Base-by-base conservation (phyloP, 768 basidiomycete genomes). In the Chlorophyllum brunneum region DNA sequence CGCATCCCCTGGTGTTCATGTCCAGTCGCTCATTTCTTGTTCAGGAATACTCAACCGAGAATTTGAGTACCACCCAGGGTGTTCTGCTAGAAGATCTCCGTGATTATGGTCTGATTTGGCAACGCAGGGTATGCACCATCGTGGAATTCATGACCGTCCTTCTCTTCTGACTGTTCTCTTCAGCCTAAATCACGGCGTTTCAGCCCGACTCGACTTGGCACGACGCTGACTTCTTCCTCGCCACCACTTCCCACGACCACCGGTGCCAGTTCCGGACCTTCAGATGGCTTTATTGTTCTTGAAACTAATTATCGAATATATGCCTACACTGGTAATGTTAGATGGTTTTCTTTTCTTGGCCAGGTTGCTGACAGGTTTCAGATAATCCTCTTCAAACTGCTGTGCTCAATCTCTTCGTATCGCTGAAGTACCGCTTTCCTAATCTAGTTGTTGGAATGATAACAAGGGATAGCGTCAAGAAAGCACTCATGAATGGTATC, bases 301-400 rank as follows among this genome's bases (percentile, higher is more conserved):
- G 97, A 99, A 73, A 98, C 97, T 16, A 98, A 99, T 72, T 98
- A 98, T 73, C 88, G 94, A 59, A 72, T 99, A 57, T 99, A 98
- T 66, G 97, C 97, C 4, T 99, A 99, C 68, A 99, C 97, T 30
- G 88, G 94, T 94, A 67, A n/a, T 46, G 48, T 50, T 43, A 30
- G 37, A 61, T 63, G 51, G 51, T 58, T 54, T 65, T 53, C 61
- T 59, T 31, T 51, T 51, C 51, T 54, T 49, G 52, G 44, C 55
- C 48, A 37, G 51, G 33, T 47, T 29, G 56, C 59, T 59, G 31
- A 43, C 53, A 33, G 46, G 56, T 45, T 56, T 49, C 58, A 98
- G 93, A 92, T 59, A 98, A 98, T 68, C 90, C 95, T 23, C 76
- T 99, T 20, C 94, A 97, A 70, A 97, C 93, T 37, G 93, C 95